Conservation (phyloP, 169 alveolate genomes). For the Plasmodium berghei region DNA sequence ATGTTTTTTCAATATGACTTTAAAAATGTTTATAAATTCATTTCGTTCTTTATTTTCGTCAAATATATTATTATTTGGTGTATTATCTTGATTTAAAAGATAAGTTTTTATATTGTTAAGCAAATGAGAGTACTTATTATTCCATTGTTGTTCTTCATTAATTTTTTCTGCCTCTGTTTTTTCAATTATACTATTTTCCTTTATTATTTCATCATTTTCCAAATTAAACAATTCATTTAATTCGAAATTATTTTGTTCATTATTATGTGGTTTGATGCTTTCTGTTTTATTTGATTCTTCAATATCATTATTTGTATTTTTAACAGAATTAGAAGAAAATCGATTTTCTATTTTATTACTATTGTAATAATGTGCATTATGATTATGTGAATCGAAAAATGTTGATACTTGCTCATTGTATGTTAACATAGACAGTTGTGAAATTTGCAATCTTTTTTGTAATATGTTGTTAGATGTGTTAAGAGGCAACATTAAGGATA, state of each 20-base stretch:
- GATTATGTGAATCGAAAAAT: constrained; percentile 40
- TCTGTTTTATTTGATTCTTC: too few species aligned
- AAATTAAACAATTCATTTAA: constrained; percentile 14
- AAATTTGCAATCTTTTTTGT: constrained; percentile 66
- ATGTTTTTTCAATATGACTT: constrained; percentile 10
- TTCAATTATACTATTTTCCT: constrained; percentile 41
- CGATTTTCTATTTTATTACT: too few species aligned
- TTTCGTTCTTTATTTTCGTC: constrained; percentile 22
- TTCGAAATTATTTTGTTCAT: constrained; percentile 4
- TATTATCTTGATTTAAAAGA: constrained; percentile 1
- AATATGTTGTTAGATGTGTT: constrained; percentile 66
- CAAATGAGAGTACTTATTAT: constrained; percentile 14
- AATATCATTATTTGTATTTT: too few species aligned
- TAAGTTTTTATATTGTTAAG: constrained; percentile 18
- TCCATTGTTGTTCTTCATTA: constrained; percentile 47
- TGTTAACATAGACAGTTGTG: constrained; percentile 59
- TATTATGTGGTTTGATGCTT: not conserved
- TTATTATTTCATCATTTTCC: constrained; percentile 49
- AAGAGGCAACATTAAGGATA: constrained; percentile 60
- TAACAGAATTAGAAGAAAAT: too few species aligned
- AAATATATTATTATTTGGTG: not conserved
- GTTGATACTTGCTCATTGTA: constrained; percentile 1
- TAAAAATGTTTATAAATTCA: constrained; percentile 55
- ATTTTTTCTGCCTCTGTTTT: constrained; percentile 37
- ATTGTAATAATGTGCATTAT: not conserved